Conservation (phyloP, 139 green algal species). For the Micractinium conductrix region DNA sequence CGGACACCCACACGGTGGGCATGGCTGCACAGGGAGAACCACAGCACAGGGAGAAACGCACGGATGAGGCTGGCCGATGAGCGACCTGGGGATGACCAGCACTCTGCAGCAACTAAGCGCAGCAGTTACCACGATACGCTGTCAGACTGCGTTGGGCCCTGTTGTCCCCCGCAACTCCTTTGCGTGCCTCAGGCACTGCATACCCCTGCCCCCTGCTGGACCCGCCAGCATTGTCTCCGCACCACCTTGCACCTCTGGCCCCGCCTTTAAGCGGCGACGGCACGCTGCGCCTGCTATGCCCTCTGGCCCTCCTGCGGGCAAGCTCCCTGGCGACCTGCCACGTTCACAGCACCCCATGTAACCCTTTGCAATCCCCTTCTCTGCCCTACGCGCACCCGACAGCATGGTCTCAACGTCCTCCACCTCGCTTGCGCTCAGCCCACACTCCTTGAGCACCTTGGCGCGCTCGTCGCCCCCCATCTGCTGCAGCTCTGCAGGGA, state of each 20-base stretch:
- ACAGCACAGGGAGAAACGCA: no score
- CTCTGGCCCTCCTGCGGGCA: no score
- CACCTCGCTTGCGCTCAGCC: slow-evolving; percentile 46
- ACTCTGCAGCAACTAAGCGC: no score
- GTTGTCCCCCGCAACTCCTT: no score
- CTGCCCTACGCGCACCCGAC: neutral
- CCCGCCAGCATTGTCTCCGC: neutral
- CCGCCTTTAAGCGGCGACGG: no score
- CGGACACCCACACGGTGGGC: slow-evolving; percentile 54
- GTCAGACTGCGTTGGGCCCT: no score
- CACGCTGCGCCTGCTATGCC: no score
- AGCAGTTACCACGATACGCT: neutral
- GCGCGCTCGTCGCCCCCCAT: slow-evolving; percentile 48
- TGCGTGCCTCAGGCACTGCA: neutral
- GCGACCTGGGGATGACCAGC: no score
- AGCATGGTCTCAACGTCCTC: slow-evolving; percentile 74
- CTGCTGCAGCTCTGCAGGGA: slow-evolving; percentile 66
- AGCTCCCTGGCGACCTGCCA: no score
- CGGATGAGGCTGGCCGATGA: neutral
- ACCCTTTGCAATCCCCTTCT: neutral
- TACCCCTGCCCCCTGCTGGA: neutral
- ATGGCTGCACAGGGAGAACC: slow-evolving; percentile 38
- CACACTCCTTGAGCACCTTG: slow-evolving; percentile 45
- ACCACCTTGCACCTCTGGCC: neutral
- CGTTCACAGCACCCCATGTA: neutral